Evolutionary conservation across 352 stramenopile species (phyloP).

Genomic region (Globisporangium acanthophoron): DNA sequence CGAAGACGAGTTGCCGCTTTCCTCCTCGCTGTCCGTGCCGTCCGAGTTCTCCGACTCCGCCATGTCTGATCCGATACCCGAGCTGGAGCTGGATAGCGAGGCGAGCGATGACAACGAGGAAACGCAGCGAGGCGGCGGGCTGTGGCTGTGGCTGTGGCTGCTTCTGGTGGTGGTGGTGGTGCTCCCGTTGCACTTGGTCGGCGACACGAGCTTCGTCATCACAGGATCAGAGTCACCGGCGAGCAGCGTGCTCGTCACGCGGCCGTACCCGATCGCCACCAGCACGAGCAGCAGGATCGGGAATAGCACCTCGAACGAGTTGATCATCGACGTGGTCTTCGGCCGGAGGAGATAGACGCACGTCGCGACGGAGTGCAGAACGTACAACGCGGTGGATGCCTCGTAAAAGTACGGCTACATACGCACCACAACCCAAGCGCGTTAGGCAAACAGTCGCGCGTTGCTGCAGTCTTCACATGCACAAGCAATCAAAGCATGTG

Average conservation of each 20-base stretch:
- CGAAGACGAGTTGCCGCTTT: constrained; percentile 67
- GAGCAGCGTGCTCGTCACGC: constrained; percentile 67
- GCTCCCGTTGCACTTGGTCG: constrained; percentile 26
- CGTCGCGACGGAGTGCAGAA: constrained; percentile 38
- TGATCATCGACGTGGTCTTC: constrained; percentile 43
- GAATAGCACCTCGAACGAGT: constrained; percentile 63
- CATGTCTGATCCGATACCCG: constrained; percentile 48
- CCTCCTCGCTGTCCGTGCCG: constrained; percentile 70
- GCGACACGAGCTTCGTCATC: constrained; percentile 55
- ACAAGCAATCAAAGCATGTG: neutral
- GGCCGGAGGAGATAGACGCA: constrained; percentile 47
- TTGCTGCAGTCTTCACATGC: neutral
- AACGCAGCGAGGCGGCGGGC: constrained; percentile 17
- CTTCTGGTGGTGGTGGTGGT: neutral
- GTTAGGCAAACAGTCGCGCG: neutral
- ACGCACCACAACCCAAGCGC: neutral
- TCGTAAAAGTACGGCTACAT: constrained; percentile 59
- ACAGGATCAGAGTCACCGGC: constrained; percentile 40
- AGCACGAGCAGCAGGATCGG: constrained; percentile 52
- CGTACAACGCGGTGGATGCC: constrained; percentile 46
- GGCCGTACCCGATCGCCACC: constrained; percentile 69
- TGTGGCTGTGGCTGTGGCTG: constrained; percentile 10
- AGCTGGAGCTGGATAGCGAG: constrained; percentile 18
- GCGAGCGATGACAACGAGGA: constrained; percentile 6
- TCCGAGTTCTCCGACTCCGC: constrained; percentile 76